Percentiles rank a stretch among this genome's conserved stretches.
phyloP scores from a whole-genome alignment of 2,329 filamentous ascomycete genomes.

The Bimuria novae-zelandiae region DNA sequence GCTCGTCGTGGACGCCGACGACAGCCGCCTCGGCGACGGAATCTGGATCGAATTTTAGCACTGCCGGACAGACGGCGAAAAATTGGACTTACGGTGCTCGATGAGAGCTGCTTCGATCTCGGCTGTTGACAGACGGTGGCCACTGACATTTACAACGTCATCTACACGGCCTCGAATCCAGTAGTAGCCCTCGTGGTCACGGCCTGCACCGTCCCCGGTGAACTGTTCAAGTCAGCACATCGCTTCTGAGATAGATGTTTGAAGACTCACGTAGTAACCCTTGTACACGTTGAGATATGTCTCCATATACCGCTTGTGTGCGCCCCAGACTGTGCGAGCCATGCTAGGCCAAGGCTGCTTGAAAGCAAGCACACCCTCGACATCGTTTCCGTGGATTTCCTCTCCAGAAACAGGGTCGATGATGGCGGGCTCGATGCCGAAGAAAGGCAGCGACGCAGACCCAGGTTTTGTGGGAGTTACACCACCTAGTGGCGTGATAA shows the following conservation, averaged over 20 bases:
- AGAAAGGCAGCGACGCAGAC: conserved; percentile 94
- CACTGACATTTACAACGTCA: conserved; percentile 97
- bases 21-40: conserved; percentile 92
- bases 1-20: conserved; percentile 88
- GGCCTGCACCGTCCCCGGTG: conserved; percentile 90
- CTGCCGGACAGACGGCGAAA: not conserved
- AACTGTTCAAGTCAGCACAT: conserved; percentile 59
- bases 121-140: conserved; percentile 92
- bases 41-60: conserved; percentile 47
- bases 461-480: conserved; percentile 96
- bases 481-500: conserved; percentile 90
- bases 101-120: conserved; percentile 97
- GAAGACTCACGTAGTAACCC: conserved; percentile 84
- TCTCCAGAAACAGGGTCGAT: conserved; percentile 95
- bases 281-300: conserved; percentile 98
- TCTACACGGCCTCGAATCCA: conserved; percentile 99
- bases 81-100: conserved; percentile 69
- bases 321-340: conserved; percentile 96
- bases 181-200: conserved; percentile 98
- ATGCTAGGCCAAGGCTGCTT: conserved; percentile 99
- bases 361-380: conserved; percentile 95
- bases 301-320: conserved; percentile 98
- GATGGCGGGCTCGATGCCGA: conserved; percentile 96
- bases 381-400: conserved; percentile 92
- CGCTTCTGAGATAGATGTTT: not conserved